phyloP scores from a whole-genome alignment of 257 asterid genomes.

The Cruciata laevipes region DNA sequence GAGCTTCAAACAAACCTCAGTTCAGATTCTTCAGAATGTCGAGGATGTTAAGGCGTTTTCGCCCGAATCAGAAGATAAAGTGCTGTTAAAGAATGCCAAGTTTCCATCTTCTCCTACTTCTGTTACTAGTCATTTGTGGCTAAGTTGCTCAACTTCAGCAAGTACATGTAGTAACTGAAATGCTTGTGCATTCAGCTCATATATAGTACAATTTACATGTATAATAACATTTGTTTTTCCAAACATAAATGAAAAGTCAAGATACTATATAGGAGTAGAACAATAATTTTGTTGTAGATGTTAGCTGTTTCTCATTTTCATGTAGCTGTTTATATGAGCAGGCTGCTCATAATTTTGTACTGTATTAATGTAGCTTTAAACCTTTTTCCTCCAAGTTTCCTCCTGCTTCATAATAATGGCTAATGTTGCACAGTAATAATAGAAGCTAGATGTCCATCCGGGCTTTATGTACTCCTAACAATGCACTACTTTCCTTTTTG shows the following conservation, averaged over 20 bases:
- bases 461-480: no score
- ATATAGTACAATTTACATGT: background rate
- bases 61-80: slow-evolving; percentile 27
- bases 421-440: no score
- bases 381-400: no score
- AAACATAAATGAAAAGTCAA: background rate
- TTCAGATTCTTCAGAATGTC: slow-evolving; percentile 3
- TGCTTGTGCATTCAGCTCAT: background rate
- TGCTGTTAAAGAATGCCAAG: slow-evolving; percentile 20
- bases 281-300: background rate
- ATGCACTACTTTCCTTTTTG: no score
- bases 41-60: slow-evolving; percentile 18
- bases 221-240: background rate
- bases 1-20: slow-evolving; percentile 15
- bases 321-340: no score
- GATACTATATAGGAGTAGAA: background rate
- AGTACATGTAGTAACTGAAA: slow-evolving; percentile 16
- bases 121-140: slow-evolving; percentile 20
- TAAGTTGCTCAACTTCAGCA: slow-evolving; percentile 23
- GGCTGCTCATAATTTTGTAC: no score
- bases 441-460: no score
- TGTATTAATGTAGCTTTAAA: no score
- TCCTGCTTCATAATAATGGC: no score
- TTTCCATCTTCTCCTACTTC: slow-evolving; percentile 21
- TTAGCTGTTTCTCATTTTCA: background rate